Base-by-base conservation (phyloP, 2,329 filamentous ascomycete species). In the Cladophialophora chaetospira region DNA sequence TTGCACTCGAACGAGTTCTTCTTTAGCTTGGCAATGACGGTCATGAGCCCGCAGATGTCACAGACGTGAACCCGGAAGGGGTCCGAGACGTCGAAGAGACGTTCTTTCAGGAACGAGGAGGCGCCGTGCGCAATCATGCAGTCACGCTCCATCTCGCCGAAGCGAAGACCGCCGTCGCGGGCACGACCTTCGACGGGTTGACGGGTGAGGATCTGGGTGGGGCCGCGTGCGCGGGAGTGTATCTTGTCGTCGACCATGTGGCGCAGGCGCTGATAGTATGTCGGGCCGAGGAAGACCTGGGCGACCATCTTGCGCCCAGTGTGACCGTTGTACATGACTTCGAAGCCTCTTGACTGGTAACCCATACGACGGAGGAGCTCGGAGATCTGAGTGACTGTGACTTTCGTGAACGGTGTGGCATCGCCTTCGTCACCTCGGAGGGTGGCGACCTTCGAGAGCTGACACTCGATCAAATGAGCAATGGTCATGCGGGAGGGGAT, bases 201-300 rank as follows among this genome's bases (percentile, higher is more conserved):
- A 56, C 95, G 83, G 2, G 94, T 99, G 77, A 99, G 84, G 69
- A 99, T 99, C 76, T 99, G 94, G 19, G 96, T 89, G 0, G 94
- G 94, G 31, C 95, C 94, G 72, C 94, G 88, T 11, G 95, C 94
- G 75, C 95, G 89, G n/a, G 94, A 95, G 77, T 99, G 94, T 68
- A 99, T 99, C 83, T 99, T 99, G 81, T 99, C 94, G 73, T 99
- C 94, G 66, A 99, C 95, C 95, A 99, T 99, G 77, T 99, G 95
- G 63, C 94, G 88, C 59, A 99, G 84, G 74, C 95, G 91, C 77
- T 99, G 94, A 77, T 99, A 99, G 79, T 99, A 99, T 1, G 94
- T 99, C 0, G 94, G 94, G 6, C 94, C 94, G 56, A 99, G 84
- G 84, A 99, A 99, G 53, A 97, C 88, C 73, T 99, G 94, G 0